phyloP scores from a whole-genome alignment of 371 early-diverging fungal species.

The Mucor ambiguus region DNA sequence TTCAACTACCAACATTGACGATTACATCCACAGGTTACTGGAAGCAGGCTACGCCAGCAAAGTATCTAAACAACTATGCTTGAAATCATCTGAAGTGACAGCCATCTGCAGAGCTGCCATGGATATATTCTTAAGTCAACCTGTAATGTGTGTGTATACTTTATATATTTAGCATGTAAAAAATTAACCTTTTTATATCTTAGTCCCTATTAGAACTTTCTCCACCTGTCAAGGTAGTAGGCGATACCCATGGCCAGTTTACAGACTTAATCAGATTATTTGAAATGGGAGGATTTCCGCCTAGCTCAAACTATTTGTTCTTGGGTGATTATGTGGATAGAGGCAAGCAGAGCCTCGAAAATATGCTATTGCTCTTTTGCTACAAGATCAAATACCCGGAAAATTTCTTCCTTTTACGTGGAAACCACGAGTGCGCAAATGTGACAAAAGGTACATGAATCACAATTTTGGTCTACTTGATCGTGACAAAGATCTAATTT shows the following conservation, averaged over 20 bases:
- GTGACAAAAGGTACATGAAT: conserved; percentile 67
- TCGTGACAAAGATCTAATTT: conserved; percentile 7
- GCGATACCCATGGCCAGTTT: conserved; percentile 97
- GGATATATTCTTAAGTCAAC: conserved; percentile 93
- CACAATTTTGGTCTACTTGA: not conserved
- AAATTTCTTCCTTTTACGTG: conserved; percentile 94
- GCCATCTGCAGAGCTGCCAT: conserved; percentile 88
- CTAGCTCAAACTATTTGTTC: conserved; percentile 86
- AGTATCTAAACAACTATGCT: conserved; percentile 71
- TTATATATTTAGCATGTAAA: conserved; percentile 4
- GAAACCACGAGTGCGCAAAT: conserved; percentile 98
- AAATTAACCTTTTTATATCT: not conserved
- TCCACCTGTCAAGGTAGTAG: conserved; percentile 97
- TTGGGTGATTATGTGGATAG: conserved; percentile 98
- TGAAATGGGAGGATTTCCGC: conserved; percentile 93
- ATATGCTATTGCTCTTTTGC: conserved; percentile 88
- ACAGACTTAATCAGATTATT: conserved; percentile 89
- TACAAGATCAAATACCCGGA: conserved; percentile 97
- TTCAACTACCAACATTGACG: conserved; percentile 67
- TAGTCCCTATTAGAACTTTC: conserved; percentile 90
- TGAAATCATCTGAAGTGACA: conserved; percentile 85
- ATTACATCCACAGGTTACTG: conserved; percentile 82
- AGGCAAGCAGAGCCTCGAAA: conserved; percentile 94
- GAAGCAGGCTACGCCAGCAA: conserved; percentile 80
- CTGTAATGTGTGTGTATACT: conserved; percentile 31